Evolutionary conservation across 2,329 filamentous ascomycete genomes (phyloP).

Genomic region (Ophiocordyceps sinensis): DNA sequence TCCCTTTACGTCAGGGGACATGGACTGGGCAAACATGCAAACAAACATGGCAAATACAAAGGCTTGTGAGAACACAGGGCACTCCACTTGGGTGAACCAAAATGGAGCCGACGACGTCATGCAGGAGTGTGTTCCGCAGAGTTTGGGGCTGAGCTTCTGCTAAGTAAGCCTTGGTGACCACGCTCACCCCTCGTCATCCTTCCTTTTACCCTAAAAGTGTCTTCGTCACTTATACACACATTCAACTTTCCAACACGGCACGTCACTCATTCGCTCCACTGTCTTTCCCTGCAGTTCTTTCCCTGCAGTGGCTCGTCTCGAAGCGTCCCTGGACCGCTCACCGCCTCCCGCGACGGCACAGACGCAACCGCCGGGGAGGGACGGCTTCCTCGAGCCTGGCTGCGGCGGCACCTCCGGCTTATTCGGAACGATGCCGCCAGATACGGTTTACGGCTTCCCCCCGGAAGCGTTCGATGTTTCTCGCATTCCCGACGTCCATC

Average conservation of each 20-base stretch:
- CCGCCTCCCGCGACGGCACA: neutral
- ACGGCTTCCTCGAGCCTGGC: neutral
- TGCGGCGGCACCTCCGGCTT: neutral
- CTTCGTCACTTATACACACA: no score
- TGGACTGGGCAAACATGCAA: no score
- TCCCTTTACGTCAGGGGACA: no score
- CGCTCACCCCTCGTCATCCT: no score
- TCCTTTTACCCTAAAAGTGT: no score
- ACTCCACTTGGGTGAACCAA: constrained; percentile 5
- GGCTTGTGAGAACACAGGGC: no score
- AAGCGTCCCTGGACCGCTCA: no score
- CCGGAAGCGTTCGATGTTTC: constrained; percentile 52
- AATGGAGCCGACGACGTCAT: constrained; percentile 3
- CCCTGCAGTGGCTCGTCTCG: no score
- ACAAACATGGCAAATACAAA: no score
- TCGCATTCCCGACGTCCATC: constrained; percentile 63
- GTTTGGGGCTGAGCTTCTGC: neutral
- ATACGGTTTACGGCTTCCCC: constrained; percentile 39
- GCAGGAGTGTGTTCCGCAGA: constrained; percentile 4
- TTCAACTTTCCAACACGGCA: no score
- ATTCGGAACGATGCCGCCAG: constrained; percentile 9
- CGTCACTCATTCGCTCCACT: no score
- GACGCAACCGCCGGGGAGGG: neutral
- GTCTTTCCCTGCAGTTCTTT: no score
- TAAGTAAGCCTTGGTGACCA: neutral